Evolutionary conservation across 306 rosid genomes (phyloP), one percentile per base, ranked within the genome.

Genomic region (Prunus armeniaca): DNA sequence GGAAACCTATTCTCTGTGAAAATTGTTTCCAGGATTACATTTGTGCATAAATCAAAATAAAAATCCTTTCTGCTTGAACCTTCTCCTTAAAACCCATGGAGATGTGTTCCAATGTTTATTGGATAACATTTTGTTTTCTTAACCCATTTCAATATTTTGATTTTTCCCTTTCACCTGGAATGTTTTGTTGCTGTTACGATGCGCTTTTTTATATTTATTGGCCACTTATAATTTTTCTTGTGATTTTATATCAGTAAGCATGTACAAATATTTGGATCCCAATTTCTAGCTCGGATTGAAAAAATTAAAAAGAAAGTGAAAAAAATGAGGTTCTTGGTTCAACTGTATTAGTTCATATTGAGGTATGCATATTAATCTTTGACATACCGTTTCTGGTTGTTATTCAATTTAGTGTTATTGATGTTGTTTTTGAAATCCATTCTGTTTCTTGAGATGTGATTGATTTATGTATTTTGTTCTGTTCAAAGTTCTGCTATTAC

Each of bases 31-130:
- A 82, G 80, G 97, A 87, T 93, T 91, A 88, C 91, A 88, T 93
- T 4, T 87, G 92, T 91, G 97, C 92, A 76, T 71, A 89, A 20
- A 91, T 34, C 52, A 67, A 88, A 64, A 76, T 0, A 10, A 41
- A n/a, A 57, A 79, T 79, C 97, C 97, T 78, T 64, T 93, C 93
- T 93, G 96, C 97, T 93, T 93, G 93, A 93, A 93, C 74, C 83
- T 73, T 87, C 93, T 89, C 83, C 86, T 60, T 63, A 6, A 47
- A 32, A 68, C 76, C 69, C 38, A 76, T 82, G 88, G 91, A 80
- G 91, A 84, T 86, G 79, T 60, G 91, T 90, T 93, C 96, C 98
- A 93, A 88, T 90, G 97, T 83, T 61, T 79, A 76, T 75, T 85
- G 97, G 96, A 78, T 90, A 79, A 91, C 85, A 88, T 14, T 56